These are phyloP conservation scores for Gaultheria prostrata DNA, from an alignment of 148 eudicot genomes.

Conservation along the genomic window DNA sequence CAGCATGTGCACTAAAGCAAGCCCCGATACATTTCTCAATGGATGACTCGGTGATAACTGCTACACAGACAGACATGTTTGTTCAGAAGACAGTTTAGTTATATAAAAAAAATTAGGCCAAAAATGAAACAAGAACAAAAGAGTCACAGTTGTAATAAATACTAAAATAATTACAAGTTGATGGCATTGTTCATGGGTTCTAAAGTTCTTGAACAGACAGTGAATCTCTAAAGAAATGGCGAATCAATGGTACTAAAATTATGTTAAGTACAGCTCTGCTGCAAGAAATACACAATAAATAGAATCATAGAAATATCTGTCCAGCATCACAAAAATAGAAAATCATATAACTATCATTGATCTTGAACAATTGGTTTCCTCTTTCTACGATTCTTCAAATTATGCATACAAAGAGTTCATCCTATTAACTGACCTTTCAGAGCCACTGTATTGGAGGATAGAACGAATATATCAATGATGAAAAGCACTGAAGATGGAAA, in stretches of 20 bases:
- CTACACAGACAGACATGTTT: neutral
- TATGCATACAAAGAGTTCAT: neutral
- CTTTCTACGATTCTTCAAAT: neutral
- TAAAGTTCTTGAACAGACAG: neutral
- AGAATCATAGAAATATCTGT: neutral
- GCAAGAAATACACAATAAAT: neutral
- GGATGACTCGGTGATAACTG: slow-evolving; percentile 58
- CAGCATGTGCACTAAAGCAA: slow-evolving; percentile 55
- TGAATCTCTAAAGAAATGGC: neutral
- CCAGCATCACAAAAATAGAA: neutral
- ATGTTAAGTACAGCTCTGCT: neutral
- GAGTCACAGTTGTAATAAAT: too few species aligned
- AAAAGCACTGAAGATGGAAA: slow-evolving; percentile 64
- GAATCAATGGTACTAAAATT: neutral
- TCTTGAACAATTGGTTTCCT: neutral
- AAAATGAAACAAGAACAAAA: neutral
- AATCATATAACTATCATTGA: neutral
- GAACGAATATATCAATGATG: slow-evolving; percentile 61
- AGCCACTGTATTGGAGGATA: slow-evolving; percentile 82
- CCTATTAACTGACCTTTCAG: slow-evolving; percentile 37
- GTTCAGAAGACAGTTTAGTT: neutral
- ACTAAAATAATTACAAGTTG: neutral
- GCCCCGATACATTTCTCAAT: slow-evolving; percentile 50
- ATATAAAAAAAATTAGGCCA: neutral
- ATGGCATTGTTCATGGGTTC: neutral